Percentiles rank a stretch among this genome's conserved stretches.
phyloP scores from a whole-genome alignment of 2,329 filamentous ascomycete genomes.

The Alternaria arborescens region DNA sequence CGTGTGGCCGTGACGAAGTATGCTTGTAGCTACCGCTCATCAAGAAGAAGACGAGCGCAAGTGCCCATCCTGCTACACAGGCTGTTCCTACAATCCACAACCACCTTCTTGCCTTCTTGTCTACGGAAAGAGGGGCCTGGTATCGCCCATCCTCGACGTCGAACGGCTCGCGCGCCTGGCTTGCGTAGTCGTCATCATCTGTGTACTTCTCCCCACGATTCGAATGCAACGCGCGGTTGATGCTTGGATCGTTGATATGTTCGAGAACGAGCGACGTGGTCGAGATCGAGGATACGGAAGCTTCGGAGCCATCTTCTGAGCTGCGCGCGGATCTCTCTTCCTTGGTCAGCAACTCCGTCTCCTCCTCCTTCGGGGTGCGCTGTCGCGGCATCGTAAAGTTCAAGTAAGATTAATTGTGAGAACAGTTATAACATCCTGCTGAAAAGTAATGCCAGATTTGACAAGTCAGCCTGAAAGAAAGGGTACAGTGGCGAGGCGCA shows the following conservation, averaged over 20 bases:
- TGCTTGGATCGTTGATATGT: conserved; percentile 68
- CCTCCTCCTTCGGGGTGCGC: conserved; percentile 52
- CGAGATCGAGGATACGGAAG: conserved; percentile 78
- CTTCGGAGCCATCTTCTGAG: conserved; percentile 51
- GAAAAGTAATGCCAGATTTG: neutral
- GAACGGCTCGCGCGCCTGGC: conserved; percentile 59
- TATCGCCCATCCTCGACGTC: conserved; percentile 62
- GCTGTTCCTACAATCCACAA: conserved; percentile 69
- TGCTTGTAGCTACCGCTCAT: conserved; percentile 71
- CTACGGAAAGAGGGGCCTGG: conserved; percentile 63
- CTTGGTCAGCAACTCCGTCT: conserved; percentile 56
- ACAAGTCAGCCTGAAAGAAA: conserved; percentile 1
- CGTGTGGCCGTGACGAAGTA: conserved; percentile 69
- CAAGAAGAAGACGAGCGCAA: conserved; percentile 73
- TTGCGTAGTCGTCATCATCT: conserved; percentile 49
- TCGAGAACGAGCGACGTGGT: conserved; percentile 86
- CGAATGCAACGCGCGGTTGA: conserved; percentile 39
- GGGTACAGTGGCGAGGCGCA: conserved; percentile 9
- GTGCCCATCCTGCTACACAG: conserved; percentile 72
- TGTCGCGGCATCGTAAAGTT: conserved; percentile 45
- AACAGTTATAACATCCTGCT: conserved; percentile 28
- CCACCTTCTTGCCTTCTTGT: conserved; percentile 69
- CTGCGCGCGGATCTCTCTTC: conserved; percentile 40
- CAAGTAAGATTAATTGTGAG: neutral
- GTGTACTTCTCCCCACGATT: conserved; percentile 48